These are phyloP conservation scores for Cryptococcus sp. DNA, from an alignment of 1,284 basidiomycete species.

Conservation along the genomic window DNA sequence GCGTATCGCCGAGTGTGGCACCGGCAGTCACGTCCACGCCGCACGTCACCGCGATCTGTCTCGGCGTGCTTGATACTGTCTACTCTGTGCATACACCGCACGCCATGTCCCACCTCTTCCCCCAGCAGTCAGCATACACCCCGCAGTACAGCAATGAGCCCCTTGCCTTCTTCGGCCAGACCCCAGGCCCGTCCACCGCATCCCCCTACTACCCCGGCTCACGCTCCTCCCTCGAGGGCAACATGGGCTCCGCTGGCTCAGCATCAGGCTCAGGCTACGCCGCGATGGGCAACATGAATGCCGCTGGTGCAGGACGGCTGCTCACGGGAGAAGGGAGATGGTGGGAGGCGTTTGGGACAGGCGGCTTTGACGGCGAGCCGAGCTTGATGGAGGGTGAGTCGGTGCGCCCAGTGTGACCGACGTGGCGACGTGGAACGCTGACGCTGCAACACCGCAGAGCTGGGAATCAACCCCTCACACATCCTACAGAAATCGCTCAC, in stretches of 20 bases:
- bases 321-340: conserved; percentile 70
- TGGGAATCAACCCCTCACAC: conserved; percentile 96
- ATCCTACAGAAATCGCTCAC: conserved; percentile 91
- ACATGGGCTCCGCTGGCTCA: conserved; percentile 19
- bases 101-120: conserved; percentile 25
- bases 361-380: conserved; percentile 91
- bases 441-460: conserved; percentile 58
- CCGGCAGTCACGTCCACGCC: not conserved
- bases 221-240: conserved; percentile 28
- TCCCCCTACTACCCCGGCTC: conserved; percentile 32
- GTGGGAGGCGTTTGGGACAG: conserved; percentile 95
- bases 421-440: not conserved
- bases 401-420: not conserved
- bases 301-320: conserved; percentile 56
- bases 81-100: not conserved
- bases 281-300: conserved; percentile 33
- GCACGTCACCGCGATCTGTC: conserved; percentile 1
- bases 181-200: conserved; percentile 15
- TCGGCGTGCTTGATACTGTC: not conserved
- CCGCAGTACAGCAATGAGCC: conserved; percentile 26
- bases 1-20: conserved; percentile 12
- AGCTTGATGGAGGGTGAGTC: conserved; percentile 80
- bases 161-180: conserved; percentile 42
- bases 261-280: conserved; percentile 14
- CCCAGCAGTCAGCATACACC: conserved; percentile 23